phyloP scores from a whole-genome alignment of 2,329 filamentous ascomycete species.

The Colletotrichum somersetense region DNA sequence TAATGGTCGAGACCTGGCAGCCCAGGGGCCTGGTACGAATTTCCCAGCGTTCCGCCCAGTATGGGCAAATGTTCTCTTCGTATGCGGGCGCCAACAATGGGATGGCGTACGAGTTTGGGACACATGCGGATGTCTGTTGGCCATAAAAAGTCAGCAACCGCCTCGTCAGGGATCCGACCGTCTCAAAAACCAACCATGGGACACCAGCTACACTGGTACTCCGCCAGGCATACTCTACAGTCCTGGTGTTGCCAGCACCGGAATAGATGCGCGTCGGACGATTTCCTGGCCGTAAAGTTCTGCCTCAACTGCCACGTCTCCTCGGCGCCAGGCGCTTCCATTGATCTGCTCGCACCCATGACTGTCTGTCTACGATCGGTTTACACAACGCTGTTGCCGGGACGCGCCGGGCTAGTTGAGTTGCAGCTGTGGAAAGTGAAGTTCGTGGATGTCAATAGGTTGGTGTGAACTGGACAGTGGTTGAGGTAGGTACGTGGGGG shows the following conservation, averaged over 20 bases:
- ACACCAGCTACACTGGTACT: slow-evolving; percentile 64
- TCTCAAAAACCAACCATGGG: slow-evolving; percentile 58
- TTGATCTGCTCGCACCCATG: neutral
- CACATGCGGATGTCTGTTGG: slow-evolving; percentile 64
- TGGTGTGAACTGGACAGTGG: slow-evolving; percentile 4
- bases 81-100: slow-evolving; percentile 64
- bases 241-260: slow-evolving; percentile 66
- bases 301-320: slow-evolving; percentile 27
- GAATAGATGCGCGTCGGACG: slow-evolving; percentile 56
- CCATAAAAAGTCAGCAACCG: slow-evolving; percentile 16
- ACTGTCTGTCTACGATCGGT: neutral
- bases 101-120: slow-evolving; percentile 62
- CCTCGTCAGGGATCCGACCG: neutral
- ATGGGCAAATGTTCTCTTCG: slow-evolving; percentile 64
- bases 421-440: slow-evolving; percentile 2
- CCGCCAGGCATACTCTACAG: slow-evolving; percentile 60
- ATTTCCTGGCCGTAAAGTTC: slow-evolving; percentile 50
- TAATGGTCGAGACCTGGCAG: slow-evolving; percentile 58
- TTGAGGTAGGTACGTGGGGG: slow-evolving; percentile 17
- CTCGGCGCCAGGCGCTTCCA: neutral
- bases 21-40: slow-evolving; percentile 55
- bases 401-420: neutral
- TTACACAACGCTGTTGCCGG: neutral
- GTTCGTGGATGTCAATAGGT: neutral
- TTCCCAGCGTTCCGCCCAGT: slow-evolving; percentile 60